phyloP scores from a whole-genome alignment of 805 yeast genomes.

The Blastobotrys muscicola region DNA sequence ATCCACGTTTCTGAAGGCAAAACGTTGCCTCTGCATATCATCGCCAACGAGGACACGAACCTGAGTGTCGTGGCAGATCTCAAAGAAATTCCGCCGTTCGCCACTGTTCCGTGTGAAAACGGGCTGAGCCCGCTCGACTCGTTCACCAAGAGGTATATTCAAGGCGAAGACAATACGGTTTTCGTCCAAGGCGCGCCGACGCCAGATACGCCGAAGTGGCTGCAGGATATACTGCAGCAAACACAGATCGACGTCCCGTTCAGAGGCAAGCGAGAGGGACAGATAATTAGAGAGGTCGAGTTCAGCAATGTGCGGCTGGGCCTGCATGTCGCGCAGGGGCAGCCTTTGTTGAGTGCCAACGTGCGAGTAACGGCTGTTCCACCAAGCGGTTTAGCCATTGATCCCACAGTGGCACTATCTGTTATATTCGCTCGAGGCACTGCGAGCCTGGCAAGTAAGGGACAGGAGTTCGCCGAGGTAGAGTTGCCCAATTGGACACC shows the following conservation, averaged over 20 bases:
- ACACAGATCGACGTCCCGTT: conserved; percentile 12
- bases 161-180: conserved; percentile 17
- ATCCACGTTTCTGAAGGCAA: conserved; percentile 13
- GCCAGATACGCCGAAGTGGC: conserved; percentile 12
- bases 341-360: conserved; percentile 19
- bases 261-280: conserved; percentile 18
- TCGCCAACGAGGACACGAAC: conserved; percentile 7
- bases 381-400: conserved; percentile 19
- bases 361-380: conserved; percentile 19
- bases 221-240: conserved; percentile 9
- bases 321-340: conserved; percentile 6
- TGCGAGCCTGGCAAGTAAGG: conserved; percentile 33
- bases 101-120: conserved; percentile 18
- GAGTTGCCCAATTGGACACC: conserved; percentile 38
- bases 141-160: conserved; percentile 19
- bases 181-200: conserved; percentile 15
- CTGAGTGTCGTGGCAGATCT: conserved; percentile 14
- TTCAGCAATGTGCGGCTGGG: conserved; percentile 19
- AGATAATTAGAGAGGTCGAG: conserved; percentile 21
- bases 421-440: conserved; percentile 35
- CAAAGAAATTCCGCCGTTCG: conserved; percentile 14
- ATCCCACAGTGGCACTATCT: conserved; percentile 18
- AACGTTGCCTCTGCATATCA: conserved; percentile 9
- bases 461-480: conserved; percentile 35
- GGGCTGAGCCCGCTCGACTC: conserved; percentile 22